A percentile compares a stretch with the other conserved stretches of the same genome.
These are phyloP conservation scores for Homolaphlyctis polyrhiza DNA, from an alignment of 371 early-diverging fungal species.

Conservation along the genomic window DNA sequence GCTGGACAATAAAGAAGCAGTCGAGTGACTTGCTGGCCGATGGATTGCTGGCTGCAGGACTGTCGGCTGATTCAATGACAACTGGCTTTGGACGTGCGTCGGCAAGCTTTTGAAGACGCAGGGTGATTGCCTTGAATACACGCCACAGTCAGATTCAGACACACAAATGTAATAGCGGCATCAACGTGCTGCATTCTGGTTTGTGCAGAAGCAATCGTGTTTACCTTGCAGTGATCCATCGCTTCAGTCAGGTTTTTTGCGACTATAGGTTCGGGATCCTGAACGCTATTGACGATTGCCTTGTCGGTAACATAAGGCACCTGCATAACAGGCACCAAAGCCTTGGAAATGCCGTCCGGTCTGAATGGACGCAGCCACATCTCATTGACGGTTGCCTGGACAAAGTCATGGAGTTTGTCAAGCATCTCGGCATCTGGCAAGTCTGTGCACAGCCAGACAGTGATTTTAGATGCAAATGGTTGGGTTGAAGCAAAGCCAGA, in stretches of 20 bases:
- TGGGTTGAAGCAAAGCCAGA: neutral
- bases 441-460: conserved; percentile 23
- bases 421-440: conserved; percentile 12
- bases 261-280: conserved; percentile 15
- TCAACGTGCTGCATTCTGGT: too few relatives aligned
- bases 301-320: conserved; percentile 13
- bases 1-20: conserved; percentile 17
- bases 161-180: too few relatives aligned
- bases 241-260: conserved; percentile 9
- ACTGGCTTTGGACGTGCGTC: too few relatives aligned
- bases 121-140: conserved; percentile 4
- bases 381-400: conserved; percentile 21
- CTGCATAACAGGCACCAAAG: neutral
- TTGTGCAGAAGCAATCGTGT: too few relatives aligned
- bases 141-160: neutral
- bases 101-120: conserved; percentile 17
- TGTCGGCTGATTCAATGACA: too few relatives aligned
- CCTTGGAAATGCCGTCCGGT: neutral
- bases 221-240: conserved; percentile 11
- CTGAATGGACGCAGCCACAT: conserved; percentile 14
- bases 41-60: too few relatives aligned
- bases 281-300: conserved; percentile 22
- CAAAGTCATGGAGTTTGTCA: conserved; percentile 25
- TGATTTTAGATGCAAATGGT: conserved; percentile 16
- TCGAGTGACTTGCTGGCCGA: neutral